A percentile compares a stretch with the other conserved stretches of the same genome.
Evolutionary conservation across 192 early-diverging fungal genomes (phyloP).

Genomic region (Backusella westeae): DNA sequence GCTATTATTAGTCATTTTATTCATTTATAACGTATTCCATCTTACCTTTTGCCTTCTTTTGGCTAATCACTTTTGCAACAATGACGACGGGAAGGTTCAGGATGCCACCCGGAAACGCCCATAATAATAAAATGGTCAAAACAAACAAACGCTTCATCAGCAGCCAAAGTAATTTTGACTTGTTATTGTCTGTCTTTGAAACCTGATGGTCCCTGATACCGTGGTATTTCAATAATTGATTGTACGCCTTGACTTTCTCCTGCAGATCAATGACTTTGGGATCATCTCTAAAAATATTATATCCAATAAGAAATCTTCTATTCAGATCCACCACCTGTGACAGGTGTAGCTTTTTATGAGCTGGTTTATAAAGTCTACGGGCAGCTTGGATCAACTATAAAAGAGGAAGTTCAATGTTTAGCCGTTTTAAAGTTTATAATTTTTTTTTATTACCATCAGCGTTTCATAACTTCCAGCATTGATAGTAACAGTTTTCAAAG

Average conservation of each 20-base stretch:
- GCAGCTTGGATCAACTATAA: constrained; percentile 86
- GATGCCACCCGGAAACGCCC: constrained; percentile 78
- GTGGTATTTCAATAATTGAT: constrained; percentile 86
- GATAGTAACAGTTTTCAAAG: constrained; percentile 85
- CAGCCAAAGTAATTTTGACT: constrained; percentile 61
- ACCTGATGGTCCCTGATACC: constrained; percentile 98
- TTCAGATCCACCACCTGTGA: constrained; percentile 88
- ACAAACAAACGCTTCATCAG: constrained; percentile 69
- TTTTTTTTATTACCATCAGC: constrained; percentile 62
- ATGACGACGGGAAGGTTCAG: constrained; percentile 56
- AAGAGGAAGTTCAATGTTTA: not conserved
- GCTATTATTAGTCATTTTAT: not conserved
- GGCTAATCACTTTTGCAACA: constrained; percentile 53
- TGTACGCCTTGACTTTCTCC: constrained; percentile 78
- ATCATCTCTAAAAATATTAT: constrained; percentile 78
- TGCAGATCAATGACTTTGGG: constrained; percentile 79
- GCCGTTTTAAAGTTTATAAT: not conserved
- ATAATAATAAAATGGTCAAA: constrained; percentile 68
- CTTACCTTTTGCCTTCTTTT: constrained; percentile 52
- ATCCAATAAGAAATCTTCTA: constrained; percentile 84
- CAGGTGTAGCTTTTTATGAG: constrained; percentile 79
- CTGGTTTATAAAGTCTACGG: constrained; percentile 87
- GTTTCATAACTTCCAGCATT: constrained; percentile 93
- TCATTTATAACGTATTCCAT: too few species aligned
- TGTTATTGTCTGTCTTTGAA: constrained; percentile 68